Base-by-base conservation (phyloP, 805 yeast genomes). In the Spathaspora passalidarum region DNA sequence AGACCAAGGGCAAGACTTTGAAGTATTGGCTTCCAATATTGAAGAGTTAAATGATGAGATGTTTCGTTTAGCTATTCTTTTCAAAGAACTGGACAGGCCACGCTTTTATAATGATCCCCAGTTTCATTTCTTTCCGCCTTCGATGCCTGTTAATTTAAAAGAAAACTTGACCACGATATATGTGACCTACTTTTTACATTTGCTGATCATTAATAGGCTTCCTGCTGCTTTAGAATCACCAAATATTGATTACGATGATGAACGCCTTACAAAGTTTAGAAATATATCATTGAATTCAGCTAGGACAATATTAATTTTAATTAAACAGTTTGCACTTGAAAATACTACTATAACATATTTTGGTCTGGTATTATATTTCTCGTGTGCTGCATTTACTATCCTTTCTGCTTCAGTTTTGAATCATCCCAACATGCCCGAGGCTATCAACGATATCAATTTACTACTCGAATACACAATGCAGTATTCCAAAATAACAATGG, bases 201-300 rank as follows among this genome's bases (percentile, higher is more conserved):
- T 69, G 42, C 61, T 68, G 69, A 56, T 63, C 18, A 57, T 69
- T 41, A 71, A 71, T 50, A 47, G 73, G 21, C 53, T 68, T 16
- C 69, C 72, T 59, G 41, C 52, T 57, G 21, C 49, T 62, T 3
- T 32, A n/a, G n/a, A 39, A 13, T 40, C 44, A 11, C 36, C 38
- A 0, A 38, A 38, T 8, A 43, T 46, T 4, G 57, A 57, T 14
- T 16, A 5, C 16, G 53, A 49, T 3, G 61, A 56, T 32, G 53
- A 51, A 7, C 55, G 55, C 16, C 48, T 52, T 23, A 34, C 49
- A 1, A 53, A 51, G 29, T 68, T 64, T 50, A 50, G 72, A 22
- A 56, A 60, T 34, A 44, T 68, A 19, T 61, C 68, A 3, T 48
- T 66, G 29, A 62, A 67, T 38, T 59, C 72, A 22, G 69, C 75